Conservation (phyloP, 2,329 filamentous ascomycete species). For the Hymenoscyphus scutula region DNA sequence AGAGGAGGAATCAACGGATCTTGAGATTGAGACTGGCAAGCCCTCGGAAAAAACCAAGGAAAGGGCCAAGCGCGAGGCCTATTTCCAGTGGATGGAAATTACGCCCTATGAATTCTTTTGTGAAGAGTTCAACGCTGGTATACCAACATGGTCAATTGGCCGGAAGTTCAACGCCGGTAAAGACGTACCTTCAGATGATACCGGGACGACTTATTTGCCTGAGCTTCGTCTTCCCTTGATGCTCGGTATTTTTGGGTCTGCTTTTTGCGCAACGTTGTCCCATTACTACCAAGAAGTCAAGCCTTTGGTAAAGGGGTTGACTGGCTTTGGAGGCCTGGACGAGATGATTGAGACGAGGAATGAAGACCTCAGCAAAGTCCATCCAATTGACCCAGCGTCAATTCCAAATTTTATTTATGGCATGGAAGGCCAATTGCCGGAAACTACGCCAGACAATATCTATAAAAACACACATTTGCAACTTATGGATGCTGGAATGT, state of each 20-base stretch:
- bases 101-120: slow-evolving; percentile 95
- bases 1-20: slow-evolving; percentile 44
- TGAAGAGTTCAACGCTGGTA: slow-evolving; percentile 86
- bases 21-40: slow-evolving; percentile 36
- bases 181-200: slow-evolving; percentile 63
- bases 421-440: slow-evolving; percentile 72
- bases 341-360: slow-evolving; percentile 78
- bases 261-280: slow-evolving; percentile 91
- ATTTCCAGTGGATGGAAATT: slow-evolving; percentile 98
- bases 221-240: slow-evolving; percentile 81
- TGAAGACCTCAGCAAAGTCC: slow-evolving; percentile 83
- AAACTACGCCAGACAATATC: slow-evolving; percentile 75
- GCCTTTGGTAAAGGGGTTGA: slow-evolving; percentile 73
- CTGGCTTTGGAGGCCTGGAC: slow-evolving; percentile 75
- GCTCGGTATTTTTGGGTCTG: slow-evolving; percentile 93
- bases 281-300: slow-evolving; percentile 95
- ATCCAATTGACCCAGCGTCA: slow-evolving; percentile 87
- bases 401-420: slow-evolving; percentile 88
- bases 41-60: slow-evolving; percentile 51
- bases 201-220: slow-evolving; percentile 65
- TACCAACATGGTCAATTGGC: slow-evolving; percentile 91
- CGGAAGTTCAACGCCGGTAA: slow-evolving; percentile 73
- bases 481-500: slow-evolving; percentile 98
- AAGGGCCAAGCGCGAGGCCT: slow-evolving; percentile 63
- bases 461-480: slow-evolving; percentile 69